A percentile compares a stretch with the other conserved stretches of the same genome.
phyloP scores from a whole-genome alignment of 2,329 filamentous ascomycete genomes.

The Penicillium expansum region DNA sequence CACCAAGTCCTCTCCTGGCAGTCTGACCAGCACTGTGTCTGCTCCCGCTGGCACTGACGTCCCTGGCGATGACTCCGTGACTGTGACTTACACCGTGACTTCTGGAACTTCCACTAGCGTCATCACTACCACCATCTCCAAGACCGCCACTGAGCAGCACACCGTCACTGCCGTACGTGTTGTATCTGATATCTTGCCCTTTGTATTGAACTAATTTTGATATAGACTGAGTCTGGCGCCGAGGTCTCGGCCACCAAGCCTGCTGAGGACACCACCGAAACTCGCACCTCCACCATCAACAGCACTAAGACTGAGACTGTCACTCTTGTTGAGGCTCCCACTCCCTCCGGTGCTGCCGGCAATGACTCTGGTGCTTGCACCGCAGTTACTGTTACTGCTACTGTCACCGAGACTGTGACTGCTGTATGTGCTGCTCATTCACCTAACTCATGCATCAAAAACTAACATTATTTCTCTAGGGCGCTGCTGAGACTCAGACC shows the following conservation, averaged over 20 bases:
- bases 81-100: slow-evolving; percentile 42
- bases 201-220: background rate
- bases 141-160: slow-evolving; percentile 30
- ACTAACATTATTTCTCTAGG: slow-evolving; percentile 3
- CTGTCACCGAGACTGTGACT: slow-evolving; percentile 36
- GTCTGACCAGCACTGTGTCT: slow-evolving; percentile 7
- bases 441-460: background rate
- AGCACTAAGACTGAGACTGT: slow-evolving; percentile 32
- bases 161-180: slow-evolving; percentile 30
- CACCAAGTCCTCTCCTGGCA: slow-evolving; percentile 5
- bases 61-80: slow-evolving; percentile 9
- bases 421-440: slow-evolving; percentile 28
- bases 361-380: slow-evolving; percentile 14
- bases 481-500: background rate
- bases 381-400: slow-evolving; percentile 34
- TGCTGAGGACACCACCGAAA: slow-evolving; percentile 5
- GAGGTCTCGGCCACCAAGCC: slow-evolving; percentile 10
- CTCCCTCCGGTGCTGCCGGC: slow-evolving; percentile 14
- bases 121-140: slow-evolving; percentile 40
- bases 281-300: slow-evolving; percentile 27
- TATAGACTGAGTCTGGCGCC: slow-evolving; percentile 9
- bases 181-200: background rate
- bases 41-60: slow-evolving; percentile 25
- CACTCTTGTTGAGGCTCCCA: slow-evolving; percentile 25
- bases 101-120: slow-evolving; percentile 35